Evolutionary conservation across 176 grass and related monocot species (phyloP).

Genomic region (Hordeum marinum): DNA sequence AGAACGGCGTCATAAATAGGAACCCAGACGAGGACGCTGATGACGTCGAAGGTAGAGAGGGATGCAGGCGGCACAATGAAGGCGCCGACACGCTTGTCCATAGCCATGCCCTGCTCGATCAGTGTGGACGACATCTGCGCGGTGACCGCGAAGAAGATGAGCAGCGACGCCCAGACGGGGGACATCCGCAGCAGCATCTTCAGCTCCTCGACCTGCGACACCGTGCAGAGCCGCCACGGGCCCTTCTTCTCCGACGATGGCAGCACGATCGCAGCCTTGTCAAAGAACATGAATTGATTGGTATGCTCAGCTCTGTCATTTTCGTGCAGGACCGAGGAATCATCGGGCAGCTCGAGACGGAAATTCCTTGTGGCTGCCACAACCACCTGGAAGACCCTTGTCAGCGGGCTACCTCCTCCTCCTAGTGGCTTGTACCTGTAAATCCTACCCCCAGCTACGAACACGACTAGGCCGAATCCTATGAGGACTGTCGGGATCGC

Average conservation of each 20-base stretch:
- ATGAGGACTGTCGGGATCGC: neutral
- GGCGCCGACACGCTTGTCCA: conserved; percentile 26
- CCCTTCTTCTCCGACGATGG: neutral
- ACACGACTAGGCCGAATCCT: neutral
- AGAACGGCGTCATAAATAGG: conserved; percentile 33
- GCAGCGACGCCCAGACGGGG: conserved; percentile 31
- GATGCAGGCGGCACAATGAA: conserved; percentile 32
- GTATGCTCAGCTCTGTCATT: neutral
- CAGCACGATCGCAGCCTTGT: conserved; percentile 34
- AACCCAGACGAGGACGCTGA: conserved; percentile 20
- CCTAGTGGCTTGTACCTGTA: too few relatives aligned
- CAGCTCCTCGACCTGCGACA: conserved; percentile 49
- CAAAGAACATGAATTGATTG: conserved; percentile 14
- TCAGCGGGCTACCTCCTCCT: neutral
- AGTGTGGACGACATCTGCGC: conserved; percentile 32
- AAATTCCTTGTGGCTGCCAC: conserved; percentile 25
- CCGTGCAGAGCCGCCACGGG: conserved; percentile 37
- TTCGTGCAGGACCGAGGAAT: conserved; percentile 28
- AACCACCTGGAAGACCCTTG: neutral
- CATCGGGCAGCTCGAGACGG: conserved; percentile 7
- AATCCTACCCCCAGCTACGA: neutral
- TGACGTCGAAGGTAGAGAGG: conserved; percentile 12
- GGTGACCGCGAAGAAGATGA: conserved; percentile 28
- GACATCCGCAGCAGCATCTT: conserved; percentile 40
- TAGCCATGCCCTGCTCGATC: conserved; percentile 26